A percentile compares a stretch with the other conserved stretches of the same genome.
Evolutionary conservation across 2,329 filamentous ascomycete species (phyloP).

Genomic region (Exophiala oligosperma): DNA sequence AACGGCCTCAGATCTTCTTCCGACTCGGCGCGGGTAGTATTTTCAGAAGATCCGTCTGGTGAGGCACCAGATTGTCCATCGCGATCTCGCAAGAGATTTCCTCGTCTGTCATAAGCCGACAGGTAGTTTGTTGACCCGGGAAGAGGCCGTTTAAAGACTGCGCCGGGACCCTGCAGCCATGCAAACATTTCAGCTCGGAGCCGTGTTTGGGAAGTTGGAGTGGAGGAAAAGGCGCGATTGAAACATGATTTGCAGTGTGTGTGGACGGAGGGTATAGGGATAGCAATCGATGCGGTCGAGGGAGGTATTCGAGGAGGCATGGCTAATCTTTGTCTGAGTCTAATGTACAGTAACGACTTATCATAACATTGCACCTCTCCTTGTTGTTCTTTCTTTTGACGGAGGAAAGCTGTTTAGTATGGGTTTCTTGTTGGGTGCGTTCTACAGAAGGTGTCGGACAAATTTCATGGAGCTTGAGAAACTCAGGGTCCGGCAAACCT

Average conservation of each 20-base stretch:
- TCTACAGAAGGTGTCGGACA: too few species aligned
- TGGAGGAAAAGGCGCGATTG: slow-evolving; percentile 27
- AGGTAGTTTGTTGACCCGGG: slow-evolving; percentile 57
- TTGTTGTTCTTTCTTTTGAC: too few species aligned
- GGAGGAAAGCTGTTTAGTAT: too few species aligned
- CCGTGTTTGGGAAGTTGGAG: slow-evolving; percentile 41
- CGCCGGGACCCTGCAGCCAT: slow-evolving; percentile 60
- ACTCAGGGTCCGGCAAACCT: too few species aligned
- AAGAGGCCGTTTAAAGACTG: slow-evolving; percentile 49
- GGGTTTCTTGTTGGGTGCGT: too few species aligned
- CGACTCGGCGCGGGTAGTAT: slow-evolving; percentile 25
- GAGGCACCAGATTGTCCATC: not conserved
- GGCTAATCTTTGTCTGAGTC: too few species aligned
- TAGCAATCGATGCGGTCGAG: slow-evolving; percentile 12
- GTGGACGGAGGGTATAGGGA: slow-evolving; percentile 21
- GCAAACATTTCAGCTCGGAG: slow-evolving; percentile 57
- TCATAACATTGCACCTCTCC: too few species aligned
- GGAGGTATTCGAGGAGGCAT: slow-evolving; percentile 27
- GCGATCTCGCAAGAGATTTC: slow-evolving; percentile 45
- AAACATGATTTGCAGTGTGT: slow-evolving; percentile 30
- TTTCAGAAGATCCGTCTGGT: slow-evolving; percentile 21
- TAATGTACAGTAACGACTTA: too few species aligned
- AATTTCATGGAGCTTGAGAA: too few species aligned
- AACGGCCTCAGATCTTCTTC: slow-evolving; percentile 58
- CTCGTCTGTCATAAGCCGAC: slow-evolving; percentile 52